Conservation (phyloP, 2,329 filamentous ascomycete species). For the Xylariaceae sp. region DNA sequence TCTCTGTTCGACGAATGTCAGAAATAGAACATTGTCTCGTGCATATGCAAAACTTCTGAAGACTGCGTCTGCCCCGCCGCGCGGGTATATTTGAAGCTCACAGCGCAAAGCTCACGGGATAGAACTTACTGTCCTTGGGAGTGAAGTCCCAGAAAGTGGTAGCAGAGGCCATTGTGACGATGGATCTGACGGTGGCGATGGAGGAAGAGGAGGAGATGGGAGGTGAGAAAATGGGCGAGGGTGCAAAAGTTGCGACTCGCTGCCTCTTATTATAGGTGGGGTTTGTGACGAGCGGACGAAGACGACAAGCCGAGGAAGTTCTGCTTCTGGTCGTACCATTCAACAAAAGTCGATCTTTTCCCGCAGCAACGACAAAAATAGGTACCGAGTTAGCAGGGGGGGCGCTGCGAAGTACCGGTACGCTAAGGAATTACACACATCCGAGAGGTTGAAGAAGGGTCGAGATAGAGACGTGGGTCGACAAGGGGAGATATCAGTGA, state of each 20-base stretch:
- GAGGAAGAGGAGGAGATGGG: constrained; percentile 10
- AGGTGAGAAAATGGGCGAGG: constrained; percentile 15
- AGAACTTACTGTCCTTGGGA: constrained; percentile 67
- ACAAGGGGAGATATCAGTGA: neutral
- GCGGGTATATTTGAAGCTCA: neutral
- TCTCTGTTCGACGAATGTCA: constrained; percentile 46
- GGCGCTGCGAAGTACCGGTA: neutral
- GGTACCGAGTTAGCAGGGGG: constrained; percentile 16
- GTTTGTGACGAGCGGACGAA: constrained; percentile 19
- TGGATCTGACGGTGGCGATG: constrained; percentile 17
- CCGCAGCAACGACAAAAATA: constrained; percentile 19
- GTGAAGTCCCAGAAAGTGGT: constrained; percentile 79
- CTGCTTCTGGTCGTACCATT: constrained; percentile 10
- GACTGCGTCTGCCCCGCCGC: neutral
- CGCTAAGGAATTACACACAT: neutral
- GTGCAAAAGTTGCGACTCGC: constrained; percentile 5
- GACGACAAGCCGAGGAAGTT: constrained; percentile 19
- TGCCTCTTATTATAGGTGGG: constrained; percentile 21
- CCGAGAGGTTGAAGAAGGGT: neutral
- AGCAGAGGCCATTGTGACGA: constrained; percentile 57
- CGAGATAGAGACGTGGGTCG: neutral
- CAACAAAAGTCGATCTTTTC: constrained; percentile 17
- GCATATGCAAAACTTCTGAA: neutral
- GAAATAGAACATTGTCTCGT: constrained; percentile 8
- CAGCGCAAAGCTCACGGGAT: neutral